Base-by-base conservation (phyloP, 306 rosid species). In the Dryas alaskensis region DNA sequence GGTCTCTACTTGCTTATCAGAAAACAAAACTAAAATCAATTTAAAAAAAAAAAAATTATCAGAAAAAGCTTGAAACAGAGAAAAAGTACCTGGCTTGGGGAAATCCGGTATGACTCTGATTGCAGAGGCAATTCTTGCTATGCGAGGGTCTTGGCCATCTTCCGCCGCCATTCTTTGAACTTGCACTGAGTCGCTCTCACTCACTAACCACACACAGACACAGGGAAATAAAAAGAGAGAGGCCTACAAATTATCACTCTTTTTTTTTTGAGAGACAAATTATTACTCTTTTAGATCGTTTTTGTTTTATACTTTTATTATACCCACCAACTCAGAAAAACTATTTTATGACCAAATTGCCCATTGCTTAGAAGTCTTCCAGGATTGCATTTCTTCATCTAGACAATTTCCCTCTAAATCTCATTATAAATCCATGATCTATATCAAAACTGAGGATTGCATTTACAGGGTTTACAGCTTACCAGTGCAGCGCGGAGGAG, bases 101-200 rank as follows among this genome's bases (percentile, higher is more conserved):
- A 95, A 95, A 68, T 95, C 63, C 0, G 98, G 99, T 76, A 95
- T 95, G 79, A 88, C 95, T 40, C 99, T 85, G 83, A 95, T 95
- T 19, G 96, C 80, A 50, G 93, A 82, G 50, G 98, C 72, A 74
- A 92, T 95, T 84, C 68, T 72, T 0, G 81, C 86, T 12, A 95
- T 60, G 75, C 99, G 98, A 44, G 73, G 82, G 79, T 91, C 98
- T 55, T 70, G 77, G 59, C 65, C 77, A 54, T 81, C 79, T 44
- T 73, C 74, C 12, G 87, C 79, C 62, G 98, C 93, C 99, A 95
- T 95, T 78, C 43, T 82, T 69, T 75, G 59, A 61, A 54, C 60
- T 69, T 42, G 82, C 70, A 54, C 51, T 2, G 84, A 64, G 72
- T 61, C 76, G 75, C 83, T 70, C 47, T 71, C 93, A 14, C 67